These are phyloP conservation scores for Cicer bijugum DNA, from an alignment of 306 rosid species.

Conservation along the genomic window DNA sequence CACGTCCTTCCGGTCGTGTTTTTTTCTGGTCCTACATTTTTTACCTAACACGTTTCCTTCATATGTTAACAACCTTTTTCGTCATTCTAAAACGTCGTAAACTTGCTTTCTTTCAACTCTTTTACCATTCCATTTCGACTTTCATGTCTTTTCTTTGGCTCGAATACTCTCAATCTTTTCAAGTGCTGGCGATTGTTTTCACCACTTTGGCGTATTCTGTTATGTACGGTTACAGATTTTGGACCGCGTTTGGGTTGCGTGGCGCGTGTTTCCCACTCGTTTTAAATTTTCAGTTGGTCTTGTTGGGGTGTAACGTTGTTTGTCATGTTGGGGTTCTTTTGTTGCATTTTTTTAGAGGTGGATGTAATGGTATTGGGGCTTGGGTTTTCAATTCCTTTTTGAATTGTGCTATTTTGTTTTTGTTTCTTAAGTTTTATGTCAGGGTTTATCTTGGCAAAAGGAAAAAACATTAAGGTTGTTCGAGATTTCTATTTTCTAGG, in stretches of 20 bases:
- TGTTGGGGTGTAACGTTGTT: constrained; percentile 68
- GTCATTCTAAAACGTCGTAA: constrained; percentile 61
- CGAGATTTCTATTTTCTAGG: background rate
- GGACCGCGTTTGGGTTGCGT: constrained; percentile 68
- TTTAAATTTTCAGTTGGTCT: constrained; percentile 61
- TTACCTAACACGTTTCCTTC: constrained; percentile 75
- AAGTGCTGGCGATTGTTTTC: constrained; percentile 76
- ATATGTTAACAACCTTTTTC: constrained; percentile 71
- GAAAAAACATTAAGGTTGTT: constrained; percentile 16
- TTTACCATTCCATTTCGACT: constrained; percentile 73
- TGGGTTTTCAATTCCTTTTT: constrained; percentile 76
- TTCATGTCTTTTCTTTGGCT: constrained; percentile 75
- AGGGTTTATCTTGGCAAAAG: constrained; percentile 49
- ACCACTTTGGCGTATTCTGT: constrained; percentile 64
- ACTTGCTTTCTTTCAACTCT: constrained; percentile 59
- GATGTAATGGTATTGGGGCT: constrained; percentile 89
- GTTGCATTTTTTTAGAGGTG: constrained; percentile 69
- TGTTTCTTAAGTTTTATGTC: constrained; percentile 67
- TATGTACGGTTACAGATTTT: constrained; percentile 71
- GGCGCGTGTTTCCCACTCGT: constrained; percentile 68
- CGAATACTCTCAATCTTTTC: constrained; percentile 86
- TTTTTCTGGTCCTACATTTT: constrained; percentile 91
- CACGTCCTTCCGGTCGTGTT: constrained; percentile 92
- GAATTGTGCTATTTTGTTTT: constrained; percentile 59
- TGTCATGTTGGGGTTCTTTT: constrained; percentile 75